Conservation (phyloP, 1,284 basidiomycete genomes). For the Stereum hirsutum region DNA sequence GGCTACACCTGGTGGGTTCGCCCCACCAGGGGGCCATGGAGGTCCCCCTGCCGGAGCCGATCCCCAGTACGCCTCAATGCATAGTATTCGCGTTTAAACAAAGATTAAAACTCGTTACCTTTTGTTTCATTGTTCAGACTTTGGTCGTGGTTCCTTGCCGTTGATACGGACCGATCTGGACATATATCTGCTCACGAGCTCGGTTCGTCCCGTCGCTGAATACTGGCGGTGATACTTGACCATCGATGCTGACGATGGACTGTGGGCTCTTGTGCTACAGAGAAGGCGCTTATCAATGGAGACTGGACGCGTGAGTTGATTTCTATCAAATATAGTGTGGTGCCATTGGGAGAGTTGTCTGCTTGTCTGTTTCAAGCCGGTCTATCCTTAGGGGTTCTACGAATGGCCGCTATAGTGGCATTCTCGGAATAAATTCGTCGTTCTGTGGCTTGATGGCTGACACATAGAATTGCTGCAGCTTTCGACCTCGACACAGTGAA, state of each 20-base stretch:
- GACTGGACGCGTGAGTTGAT: conserved; percentile 63
- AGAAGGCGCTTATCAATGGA: conserved; percentile 69
- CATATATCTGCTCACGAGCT: conserved; percentile 59
- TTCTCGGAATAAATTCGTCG: too few relatives aligned
- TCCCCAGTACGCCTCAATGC: conserved; percentile 10
- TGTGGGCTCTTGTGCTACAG: conserved; percentile 18
- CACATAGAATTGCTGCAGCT: conserved; percentile 26
- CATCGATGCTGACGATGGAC: background rate
- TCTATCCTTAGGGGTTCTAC: too few relatives aligned
- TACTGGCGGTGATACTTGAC: background rate
- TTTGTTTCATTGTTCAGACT: conserved; percentile 29
- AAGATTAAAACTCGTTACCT: background rate
- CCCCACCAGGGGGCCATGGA: conserved; percentile 1
- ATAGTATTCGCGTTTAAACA: background rate
- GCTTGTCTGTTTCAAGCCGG: too few relatives aligned
- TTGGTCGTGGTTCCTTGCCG: conserved; percentile 65
- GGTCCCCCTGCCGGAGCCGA: conserved; percentile 8
- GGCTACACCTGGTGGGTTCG: conserved; percentile 4
- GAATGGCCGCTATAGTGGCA: too few relatives aligned
- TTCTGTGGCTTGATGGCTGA: too few relatives aligned
- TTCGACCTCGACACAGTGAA: conserved; percentile 82
- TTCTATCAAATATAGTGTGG: conserved; percentile 1
- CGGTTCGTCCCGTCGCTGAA: conserved; percentile 32
- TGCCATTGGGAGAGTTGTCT: too few relatives aligned
- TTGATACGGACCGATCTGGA: conserved; percentile 64